These are phyloP conservation scores for Raddia guianensis DNA, from an alignment of 176 grass and related monocot genomes.

Conservation along the genomic window DNA sequence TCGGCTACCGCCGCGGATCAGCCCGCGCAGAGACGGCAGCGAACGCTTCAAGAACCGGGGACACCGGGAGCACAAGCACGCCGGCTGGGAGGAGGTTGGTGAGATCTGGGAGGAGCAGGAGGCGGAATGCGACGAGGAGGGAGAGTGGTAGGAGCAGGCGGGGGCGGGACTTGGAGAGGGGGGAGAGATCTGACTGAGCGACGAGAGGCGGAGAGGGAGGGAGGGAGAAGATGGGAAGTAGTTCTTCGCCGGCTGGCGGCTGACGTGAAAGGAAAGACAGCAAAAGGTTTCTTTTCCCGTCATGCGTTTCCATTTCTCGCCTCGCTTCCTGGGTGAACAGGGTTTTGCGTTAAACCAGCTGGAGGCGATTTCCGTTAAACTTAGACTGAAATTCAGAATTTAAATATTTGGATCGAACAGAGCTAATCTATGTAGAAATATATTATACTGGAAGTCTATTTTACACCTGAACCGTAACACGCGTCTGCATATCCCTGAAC, in stretches of 20 bases:
- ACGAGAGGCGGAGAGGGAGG: neutral
- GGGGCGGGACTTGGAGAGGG: conserved; percentile 42
- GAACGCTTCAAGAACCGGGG: conserved; percentile 17
- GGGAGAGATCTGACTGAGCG: conserved; percentile 56
- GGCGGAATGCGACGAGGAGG: conserved; percentile 43
- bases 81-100: conserved; percentile 27
- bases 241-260: conserved; percentile 49
- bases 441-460: too few relatives aligned
- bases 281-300: conserved; percentile 35
- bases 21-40: conserved; percentile 5
- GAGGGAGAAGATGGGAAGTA: conserved; percentile 22
- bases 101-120: conserved; percentile 40
- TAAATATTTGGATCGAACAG: too few relatives aligned
- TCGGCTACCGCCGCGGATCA: conserved; percentile 23
- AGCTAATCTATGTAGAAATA: too few relatives aligned
- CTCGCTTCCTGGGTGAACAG: neutral
- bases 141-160: conserved; percentile 23
- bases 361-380: too few relatives aligned
- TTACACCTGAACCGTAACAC: too few relatives aligned
- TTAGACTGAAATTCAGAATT: too few relatives aligned
- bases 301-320: conserved; percentile 39
- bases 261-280: conserved; percentile 64
- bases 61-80: conserved; percentile 33
- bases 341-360: too few relatives aligned
- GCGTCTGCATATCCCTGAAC: too few relatives aligned